Evolutionary conservation across 495 filamentous ascomycete species (phyloP), one percentile per base, ranked within the genome.

Genomic region (Pyrenula aspistea): DNA sequence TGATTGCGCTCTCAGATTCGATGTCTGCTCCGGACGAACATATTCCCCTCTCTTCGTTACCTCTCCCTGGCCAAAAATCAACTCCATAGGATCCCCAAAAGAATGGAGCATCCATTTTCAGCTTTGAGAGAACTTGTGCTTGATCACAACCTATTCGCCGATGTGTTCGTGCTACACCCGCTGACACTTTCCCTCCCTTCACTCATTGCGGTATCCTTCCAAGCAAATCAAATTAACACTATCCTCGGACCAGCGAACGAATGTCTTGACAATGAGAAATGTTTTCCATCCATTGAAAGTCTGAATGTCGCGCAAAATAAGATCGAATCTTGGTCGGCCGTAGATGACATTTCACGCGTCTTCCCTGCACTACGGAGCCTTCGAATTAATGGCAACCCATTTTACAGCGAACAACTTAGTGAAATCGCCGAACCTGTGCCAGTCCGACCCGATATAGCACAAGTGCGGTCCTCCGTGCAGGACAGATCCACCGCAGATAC

Each of bases 221-320:
- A 67, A 53, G 67, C 71, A 11, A 82, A 79, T 59, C 62, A 61
- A 49, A 73, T 82, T 53, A 62, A 61, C 36, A 56, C 62, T 1
- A 64, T 71, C 24, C 59, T 55, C 36, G n/a, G 48, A 25, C 10
- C 53, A 47, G 23, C 51, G 49, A 20, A 20, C 50, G n/a, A 10
- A 8, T 4, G 4, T 20, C 10, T 24, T 4, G 50, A 52, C 20
- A 8, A 8, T 8, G 8, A 20, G 20, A 8, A 20, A 52, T 4
- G 4, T 52, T 24, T 52, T 20, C 50, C 31, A 3, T 67, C 67
- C 1, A 63, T 83, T 22, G 62, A 71, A 36, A 87, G 87, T 56
- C 67, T 96, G 31, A 89, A 96, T 66, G 59, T 95, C 2, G 90
- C 89, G 19, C 85, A 86, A 70, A 95, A 95, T 70, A 65, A 71